phyloP scores from a whole-genome alignment of 139 green algal genomes.

The Trebouxia sp. region DNA sequence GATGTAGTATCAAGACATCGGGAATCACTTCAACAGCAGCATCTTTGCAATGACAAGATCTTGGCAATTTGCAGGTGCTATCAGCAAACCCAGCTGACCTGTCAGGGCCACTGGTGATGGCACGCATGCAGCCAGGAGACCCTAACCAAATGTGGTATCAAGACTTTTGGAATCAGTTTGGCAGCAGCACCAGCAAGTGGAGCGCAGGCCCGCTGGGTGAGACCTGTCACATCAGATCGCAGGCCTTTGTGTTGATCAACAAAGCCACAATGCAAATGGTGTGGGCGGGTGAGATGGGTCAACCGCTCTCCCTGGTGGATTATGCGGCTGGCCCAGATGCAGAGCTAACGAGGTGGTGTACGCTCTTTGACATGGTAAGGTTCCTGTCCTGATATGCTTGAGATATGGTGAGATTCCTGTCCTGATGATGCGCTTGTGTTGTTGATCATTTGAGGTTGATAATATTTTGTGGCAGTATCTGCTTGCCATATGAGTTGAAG shows the following conservation, averaged over 20 bases:
- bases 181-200: neutral
- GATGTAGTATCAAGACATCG: no score
- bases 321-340: neutral
- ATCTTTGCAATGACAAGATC: no score
- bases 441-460: no score
- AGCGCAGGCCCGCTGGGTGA: neutral
- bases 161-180: slow-evolving; percentile 20
- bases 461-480: no score
- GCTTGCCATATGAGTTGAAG: no score
- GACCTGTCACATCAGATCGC: slow-evolving; percentile 6
- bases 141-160: slow-evolving; percentile 9
- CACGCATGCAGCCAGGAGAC: slow-evolving; percentile 4
- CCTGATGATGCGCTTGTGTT: neutral
- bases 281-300: slow-evolving; percentile 3
- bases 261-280: slow-evolving; percentile 3
- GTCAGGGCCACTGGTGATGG: slow-evolving; percentile 1
- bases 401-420: no score
- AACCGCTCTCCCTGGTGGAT: neutral
- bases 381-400: neutral
- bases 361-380: neutral
- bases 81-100: neutral
- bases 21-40: no score
- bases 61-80: slow-evolving; percentile 1
- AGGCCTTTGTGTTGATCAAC: slow-evolving; percentile 23
- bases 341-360: slow-evolving; percentile 3